Evolutionary conservation across 2,329 filamentous ascomycete species (phyloP).

Genomic region (Fusarium sp.): DNA sequence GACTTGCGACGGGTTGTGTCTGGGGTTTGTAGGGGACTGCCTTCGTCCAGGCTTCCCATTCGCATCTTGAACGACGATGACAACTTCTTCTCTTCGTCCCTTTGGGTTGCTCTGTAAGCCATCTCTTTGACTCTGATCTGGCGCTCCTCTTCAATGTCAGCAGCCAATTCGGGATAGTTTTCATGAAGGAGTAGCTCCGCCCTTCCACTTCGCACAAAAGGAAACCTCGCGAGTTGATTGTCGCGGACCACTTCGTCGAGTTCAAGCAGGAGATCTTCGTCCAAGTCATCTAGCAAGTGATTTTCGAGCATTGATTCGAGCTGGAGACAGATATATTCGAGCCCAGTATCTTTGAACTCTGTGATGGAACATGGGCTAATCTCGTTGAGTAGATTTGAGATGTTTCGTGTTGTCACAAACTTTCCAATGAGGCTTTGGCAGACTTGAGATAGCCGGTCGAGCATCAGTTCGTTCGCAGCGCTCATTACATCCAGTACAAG

Average conservation of each 20-base stretch:
- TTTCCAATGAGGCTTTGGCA: conserved; percentile 88
- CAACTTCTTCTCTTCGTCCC: conserved; percentile 74
- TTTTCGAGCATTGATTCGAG: conserved; percentile 94
- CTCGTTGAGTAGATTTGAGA: conserved; percentile 86
- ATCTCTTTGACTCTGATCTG: conserved; percentile 83
- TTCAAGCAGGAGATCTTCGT: conserved; percentile 85
- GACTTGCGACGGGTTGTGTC: conserved; percentile 65
- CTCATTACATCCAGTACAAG: conserved; percentile 92
- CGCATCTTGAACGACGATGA: conserved; percentile 74
- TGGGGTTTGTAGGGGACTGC: conserved; percentile 56
- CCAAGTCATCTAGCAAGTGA: conserved; percentile 86
- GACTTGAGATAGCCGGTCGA: conserved; percentile 89
- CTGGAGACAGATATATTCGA: conserved; percentile 94
- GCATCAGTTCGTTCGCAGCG: conserved; percentile 94
- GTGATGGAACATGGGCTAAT: conserved; percentile 87
- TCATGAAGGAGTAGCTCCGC: conserved; percentile 78
- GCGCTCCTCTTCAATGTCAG: conserved; percentile 78
- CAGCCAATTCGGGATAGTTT: conserved; percentile 73
- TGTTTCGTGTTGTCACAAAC: conserved; percentile 89
- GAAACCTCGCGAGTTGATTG: conserved; percentile 85
- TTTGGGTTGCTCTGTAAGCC: conserved; percentile 74
- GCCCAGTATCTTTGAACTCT: conserved; percentile 87
- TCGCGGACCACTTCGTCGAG: conserved; percentile 84
- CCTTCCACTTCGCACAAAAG: conserved; percentile 82
- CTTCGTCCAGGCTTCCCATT: conserved; percentile 77